Evolutionary conservation across 352 stramenopile species (phyloP).

Genomic region (Pythium angustatum): DNA sequence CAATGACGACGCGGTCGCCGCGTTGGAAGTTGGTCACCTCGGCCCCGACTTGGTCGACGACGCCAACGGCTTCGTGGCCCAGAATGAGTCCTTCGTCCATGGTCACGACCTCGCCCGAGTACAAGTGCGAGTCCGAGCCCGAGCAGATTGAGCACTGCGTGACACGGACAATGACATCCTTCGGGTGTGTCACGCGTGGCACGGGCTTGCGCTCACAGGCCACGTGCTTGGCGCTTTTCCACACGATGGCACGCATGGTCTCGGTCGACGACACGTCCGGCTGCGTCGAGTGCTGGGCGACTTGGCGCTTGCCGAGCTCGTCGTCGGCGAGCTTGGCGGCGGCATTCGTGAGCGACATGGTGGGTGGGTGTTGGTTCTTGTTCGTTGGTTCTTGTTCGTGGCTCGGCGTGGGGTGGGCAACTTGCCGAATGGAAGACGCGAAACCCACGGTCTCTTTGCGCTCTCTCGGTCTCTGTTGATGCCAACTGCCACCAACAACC

Average conservation of each 20-base stretch:
- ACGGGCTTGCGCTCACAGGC: slow-evolving; percentile 30
- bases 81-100: slow-evolving; percentile 68
- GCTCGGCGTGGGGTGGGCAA: neutral
- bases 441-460: too few relatives aligned
- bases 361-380: neutral
- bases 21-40: slow-evolving; percentile 53
- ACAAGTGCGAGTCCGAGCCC: slow-evolving; percentile 45
- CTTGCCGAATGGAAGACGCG: neutral
- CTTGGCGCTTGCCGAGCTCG: slow-evolving; percentile 33
- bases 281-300: slow-evolving; percentile 32
- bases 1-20: slow-evolving; percentile 77
- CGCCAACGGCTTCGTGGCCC: slow-evolving; percentile 67
- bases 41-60: slow-evolving; percentile 54
- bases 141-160: slow-evolving; percentile 55
- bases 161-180: slow-evolving; percentile 65
- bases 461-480: neutral
- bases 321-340: slow-evolving; percentile 38
- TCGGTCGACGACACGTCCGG: slow-evolving; percentile 29
- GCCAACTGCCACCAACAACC: neutral
- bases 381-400: neutral
- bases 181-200: slow-evolving; percentile 35
- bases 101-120: slow-evolving; percentile 33
- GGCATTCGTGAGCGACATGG: slow-evolving; percentile 35
- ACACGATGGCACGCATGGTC: slow-evolving; percentile 44
- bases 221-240: slow-evolving; percentile 34